These are phyloP conservation scores for Pittosporum tobira DNA, from an alignment of 129 eudicot species.

Conservation along the genomic window DNA sequence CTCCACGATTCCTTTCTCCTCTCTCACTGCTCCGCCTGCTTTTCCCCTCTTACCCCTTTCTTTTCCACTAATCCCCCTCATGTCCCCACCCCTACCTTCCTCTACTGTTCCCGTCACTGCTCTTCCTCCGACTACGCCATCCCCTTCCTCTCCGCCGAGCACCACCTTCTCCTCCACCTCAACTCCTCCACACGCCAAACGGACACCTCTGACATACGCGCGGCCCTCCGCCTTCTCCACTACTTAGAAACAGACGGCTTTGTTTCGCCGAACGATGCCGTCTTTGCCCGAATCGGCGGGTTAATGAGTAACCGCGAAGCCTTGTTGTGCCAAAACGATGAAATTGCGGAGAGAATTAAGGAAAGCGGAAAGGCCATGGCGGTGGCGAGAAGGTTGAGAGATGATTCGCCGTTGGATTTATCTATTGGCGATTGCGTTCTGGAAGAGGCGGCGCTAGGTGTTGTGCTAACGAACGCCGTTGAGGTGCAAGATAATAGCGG, in stretches of 20 bases:
- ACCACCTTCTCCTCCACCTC: conserved; percentile 27
- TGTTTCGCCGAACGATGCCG: background rate
- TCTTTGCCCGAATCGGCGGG: conserved; percentile 9
- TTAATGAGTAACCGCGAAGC: conserved; percentile 34
- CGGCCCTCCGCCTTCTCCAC: conserved; percentile 51
- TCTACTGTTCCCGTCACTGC: conserved; percentile 43
- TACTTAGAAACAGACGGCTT: conserved; percentile 11
- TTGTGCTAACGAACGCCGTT: conserved; percentile 61
- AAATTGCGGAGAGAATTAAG: conserved; percentile 20
- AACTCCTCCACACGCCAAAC: conserved; percentile 12
- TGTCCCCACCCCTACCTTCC: conserved; percentile 6
- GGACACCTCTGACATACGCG: conserved; percentile 52
- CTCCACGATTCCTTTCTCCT: conserved; percentile 29
- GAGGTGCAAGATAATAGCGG: conserved; percentile 53
- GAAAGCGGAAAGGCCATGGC: conserved; percentile 46
- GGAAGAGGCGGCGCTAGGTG: conserved; percentile 47
- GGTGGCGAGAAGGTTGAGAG: conserved; percentile 17
- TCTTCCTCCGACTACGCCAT: conserved; percentile 30
- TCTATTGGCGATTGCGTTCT: conserved; percentile 2
- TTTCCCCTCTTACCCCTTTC: conserved; percentile 23
- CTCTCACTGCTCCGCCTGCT: conserved; percentile 57
- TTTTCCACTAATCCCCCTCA: background rate
- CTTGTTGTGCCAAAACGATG: conserved; percentile 18
- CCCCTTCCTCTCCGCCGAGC: conserved; percentile 34
- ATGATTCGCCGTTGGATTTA: conserved; percentile 2